Evolutionary conservation across 2,329 filamentous ascomycete species (phyloP).

Genomic region (Huntiella abstrusa): DNA sequence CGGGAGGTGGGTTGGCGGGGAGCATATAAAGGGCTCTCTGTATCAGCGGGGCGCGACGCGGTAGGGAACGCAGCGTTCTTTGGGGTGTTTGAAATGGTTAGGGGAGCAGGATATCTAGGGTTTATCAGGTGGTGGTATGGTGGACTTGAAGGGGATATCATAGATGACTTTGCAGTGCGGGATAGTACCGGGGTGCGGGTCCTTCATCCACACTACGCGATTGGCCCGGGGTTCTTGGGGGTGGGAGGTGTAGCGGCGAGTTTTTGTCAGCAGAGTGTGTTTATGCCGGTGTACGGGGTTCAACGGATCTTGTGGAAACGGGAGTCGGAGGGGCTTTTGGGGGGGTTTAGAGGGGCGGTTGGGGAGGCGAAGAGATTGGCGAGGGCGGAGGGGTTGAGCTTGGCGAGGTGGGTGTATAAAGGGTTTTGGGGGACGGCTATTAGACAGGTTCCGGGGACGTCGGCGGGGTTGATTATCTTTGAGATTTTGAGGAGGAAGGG

Average conservation of each 20-base stretch:
- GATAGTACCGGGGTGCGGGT: slow-evolving; percentile 20
- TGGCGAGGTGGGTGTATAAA: slow-evolving; percentile 46
- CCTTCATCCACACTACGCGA: slow-evolving; percentile 55
- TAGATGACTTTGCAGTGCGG: slow-evolving; percentile 19
- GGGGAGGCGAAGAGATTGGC: slow-evolving; percentile 37
- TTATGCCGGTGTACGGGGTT: slow-evolving; percentile 53
- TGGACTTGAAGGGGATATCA: slow-evolving; percentile 30
- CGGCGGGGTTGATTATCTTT: slow-evolving; percentile 60
- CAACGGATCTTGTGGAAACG: slow-evolving; percentile 22
- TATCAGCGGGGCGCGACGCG: slow-evolving; percentile 51
- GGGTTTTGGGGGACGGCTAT: slow-evolving; percentile 57
- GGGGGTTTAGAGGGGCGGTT: not conserved
- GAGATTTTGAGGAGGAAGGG: slow-evolving; percentile 56
- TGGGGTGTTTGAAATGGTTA: slow-evolving; percentile 55
- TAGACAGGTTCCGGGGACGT: slow-evolving; percentile 57
- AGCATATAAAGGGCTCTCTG: slow-evolving; percentile 53
- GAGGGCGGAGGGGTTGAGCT: slow-evolving; percentile 32
- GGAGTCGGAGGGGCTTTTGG: slow-evolving; percentile 14
- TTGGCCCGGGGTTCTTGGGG: slow-evolving; percentile 55
- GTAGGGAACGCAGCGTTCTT: slow-evolving; percentile 56
- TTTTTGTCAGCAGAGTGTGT: slow-evolving; percentile 45
- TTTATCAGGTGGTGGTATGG: slow-evolving; percentile 57
- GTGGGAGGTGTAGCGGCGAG: slow-evolving; percentile 51
- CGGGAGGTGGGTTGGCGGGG: slow-evolving; percentile 54
- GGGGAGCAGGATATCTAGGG: slow-evolving; percentile 50